Evolutionary conservation across 2,329 filamentous ascomycete species (phyloP).

Genomic region (Cryphonectria nitschkei): DNA sequence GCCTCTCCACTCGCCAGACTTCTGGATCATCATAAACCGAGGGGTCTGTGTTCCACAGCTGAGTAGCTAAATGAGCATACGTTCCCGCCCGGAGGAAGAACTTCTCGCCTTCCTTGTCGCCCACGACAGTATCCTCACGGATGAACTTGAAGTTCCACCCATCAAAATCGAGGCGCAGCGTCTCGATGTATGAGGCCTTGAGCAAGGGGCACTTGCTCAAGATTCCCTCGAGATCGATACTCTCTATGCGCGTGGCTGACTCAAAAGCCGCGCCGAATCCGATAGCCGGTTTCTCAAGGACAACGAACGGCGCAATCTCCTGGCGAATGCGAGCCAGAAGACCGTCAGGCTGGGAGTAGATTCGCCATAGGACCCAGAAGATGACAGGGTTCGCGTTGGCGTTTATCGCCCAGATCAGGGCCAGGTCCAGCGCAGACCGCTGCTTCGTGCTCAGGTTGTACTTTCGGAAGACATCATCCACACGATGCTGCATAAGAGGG

Average conservation of each 20-base stretch:
- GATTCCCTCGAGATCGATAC: slow-evolving; percentile 42
- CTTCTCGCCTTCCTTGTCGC: slow-evolving; percentile 33
- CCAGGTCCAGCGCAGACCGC: slow-evolving; percentile 42
- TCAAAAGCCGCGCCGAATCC: slow-evolving; percentile 43
- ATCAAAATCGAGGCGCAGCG: slow-evolving; percentile 44
- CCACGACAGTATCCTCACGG: slow-evolving; percentile 40
- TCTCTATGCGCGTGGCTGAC: slow-evolving; percentile 40
- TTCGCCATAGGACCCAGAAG: slow-evolving; percentile 47
- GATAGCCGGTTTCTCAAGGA: slow-evolving; percentile 39
- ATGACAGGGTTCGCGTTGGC: slow-evolving; percentile 44
- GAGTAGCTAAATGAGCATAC: slow-evolving; percentile 40
- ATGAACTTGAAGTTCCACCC: slow-evolving; percentile 39
- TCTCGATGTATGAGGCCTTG: slow-evolving; percentile 46
- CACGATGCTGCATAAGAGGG: slow-evolving; percentile 38
- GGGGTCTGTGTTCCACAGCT: slow-evolving; percentile 42
- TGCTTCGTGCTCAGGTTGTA: slow-evolving; percentile 38
- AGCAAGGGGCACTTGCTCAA: slow-evolving; percentile 43
- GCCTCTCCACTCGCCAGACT: slow-evolving; percentile 42
- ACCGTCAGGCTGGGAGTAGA: slow-evolving; percentile 42
- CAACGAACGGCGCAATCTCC: slow-evolving; percentile 42
- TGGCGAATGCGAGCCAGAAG: slow-evolving; percentile 44
- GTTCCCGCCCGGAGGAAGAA: slow-evolving; percentile 42
- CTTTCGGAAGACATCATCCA: slow-evolving; percentile 28
- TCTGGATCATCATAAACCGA: slow-evolving; percentile 38
- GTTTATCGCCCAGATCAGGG: slow-evolving; percentile 44